Evolutionary conservation across 1,139 yeast genomes (phyloP), one percentile per base, ranked within the genome.

Genomic region (Kodamaea fungicola): DNA sequence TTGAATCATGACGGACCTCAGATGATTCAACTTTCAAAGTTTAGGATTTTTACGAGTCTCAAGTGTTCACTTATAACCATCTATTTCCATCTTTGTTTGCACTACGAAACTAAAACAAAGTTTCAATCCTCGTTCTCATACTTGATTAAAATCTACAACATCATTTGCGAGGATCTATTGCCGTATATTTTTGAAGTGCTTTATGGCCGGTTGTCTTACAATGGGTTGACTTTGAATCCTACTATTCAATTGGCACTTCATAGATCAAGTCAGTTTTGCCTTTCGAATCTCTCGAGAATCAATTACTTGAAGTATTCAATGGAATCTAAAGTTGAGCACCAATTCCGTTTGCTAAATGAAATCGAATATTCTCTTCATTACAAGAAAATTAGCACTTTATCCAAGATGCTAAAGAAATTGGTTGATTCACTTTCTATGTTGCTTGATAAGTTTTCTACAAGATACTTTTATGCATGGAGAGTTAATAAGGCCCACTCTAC

Each of bases 381-480:
- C 32, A 31, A 39, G 7, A 28, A 45, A 8, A 42, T 44, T 7
- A 32, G 30, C 6, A 31, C 30, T 7, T 28, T 41, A 19, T 35
- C 39, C 13, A 36, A 24, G 16, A 33, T 32, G 6, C 35, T 40
- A 12, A 34, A 36, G 21, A n/a, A 32, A 10, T 34, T 41, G 3
- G 37, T 40, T 12, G 44, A 41, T 12, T 12, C 37, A 7, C 26
- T 44, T 23, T 42, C 43, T 8, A 40, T 31, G n/a, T 26, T 50
- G 10, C 39, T 55, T 31, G 46, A 51, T 22, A 47, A 45, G 29
- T 47, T 56, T 19, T 46, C 59, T 6, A 55, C 55, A 2, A 63
- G 73, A 38, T 78, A 77, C 48, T 74, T 72, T 37, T 76, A 75
- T 47, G 78, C 84, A 4, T 75, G 78, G 70, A 67, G 76, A 49